Evolutionary conservation across 176 grass and related monocot genomes (phyloP).

Genomic region (Zoysia japonica): DNA sequence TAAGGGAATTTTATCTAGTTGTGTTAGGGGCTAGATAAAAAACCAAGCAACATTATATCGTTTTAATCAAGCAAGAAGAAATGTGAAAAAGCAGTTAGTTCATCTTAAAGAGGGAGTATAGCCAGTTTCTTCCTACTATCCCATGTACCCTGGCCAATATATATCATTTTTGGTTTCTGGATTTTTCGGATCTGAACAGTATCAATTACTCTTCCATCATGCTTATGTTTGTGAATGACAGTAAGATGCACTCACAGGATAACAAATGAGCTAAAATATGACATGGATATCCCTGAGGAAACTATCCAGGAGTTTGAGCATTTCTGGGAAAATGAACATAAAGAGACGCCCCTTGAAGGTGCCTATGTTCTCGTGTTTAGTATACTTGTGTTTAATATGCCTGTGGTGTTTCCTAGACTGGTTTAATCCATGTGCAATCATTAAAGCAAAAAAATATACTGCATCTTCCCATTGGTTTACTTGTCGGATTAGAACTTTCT

Average conservation of each 20-base stretch:
- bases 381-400: not conserved
- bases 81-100: not conserved
- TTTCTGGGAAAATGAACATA: conserved; percentile 58
- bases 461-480: not conserved
- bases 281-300: conserved; percentile 71
- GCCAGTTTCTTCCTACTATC: not conserved
- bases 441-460: conserved; percentile 22
- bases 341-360: conserved; percentile 67
- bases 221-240: conserved; percentile 28
- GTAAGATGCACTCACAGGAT: conserved; percentile 46
- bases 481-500: not conserved
- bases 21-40: not conserved
- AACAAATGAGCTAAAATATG: conserved; percentile 85
- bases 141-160: not conserved
- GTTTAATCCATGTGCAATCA: not conserved
- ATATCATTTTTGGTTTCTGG: not conserved
- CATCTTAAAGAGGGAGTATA: not conserved
- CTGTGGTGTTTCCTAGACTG: not conserved
- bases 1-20: not conserved
- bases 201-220: not conserved
- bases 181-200: conserved; percentile 16
- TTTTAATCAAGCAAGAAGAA: not conserved
- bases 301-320: conserved; percentile 52
- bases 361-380: conserved; percentile 1
- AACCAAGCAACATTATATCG: not conserved